Conservation (phyloP, 352 stramenopile genomes). For the Globisporangium apiculatum region DNA sequence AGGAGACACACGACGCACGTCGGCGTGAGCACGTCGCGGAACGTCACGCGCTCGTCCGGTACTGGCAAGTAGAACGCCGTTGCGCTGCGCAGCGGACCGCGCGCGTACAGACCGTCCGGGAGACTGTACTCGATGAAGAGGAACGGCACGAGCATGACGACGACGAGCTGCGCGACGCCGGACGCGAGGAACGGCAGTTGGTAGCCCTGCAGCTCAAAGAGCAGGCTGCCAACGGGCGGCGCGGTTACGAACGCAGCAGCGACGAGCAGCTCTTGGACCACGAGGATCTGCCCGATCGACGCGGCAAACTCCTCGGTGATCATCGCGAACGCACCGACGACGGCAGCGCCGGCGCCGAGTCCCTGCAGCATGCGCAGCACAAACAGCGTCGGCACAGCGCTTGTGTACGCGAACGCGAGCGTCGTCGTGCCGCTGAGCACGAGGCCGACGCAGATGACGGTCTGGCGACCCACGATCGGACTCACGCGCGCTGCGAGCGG, state of each 20-base stretch:
- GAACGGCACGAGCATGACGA: constrained; percentile 59
- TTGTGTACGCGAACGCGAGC: constrained; percentile 56
- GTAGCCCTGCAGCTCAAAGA: constrained; percentile 48
- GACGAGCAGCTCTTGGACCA: constrained; percentile 63
- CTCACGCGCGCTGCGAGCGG: constrained; percentile 41
- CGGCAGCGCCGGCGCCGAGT: constrained; percentile 45
- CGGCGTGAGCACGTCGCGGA: constrained; percentile 46
- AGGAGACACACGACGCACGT: constrained; percentile 42
- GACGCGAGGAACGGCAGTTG: constrained; percentile 53
- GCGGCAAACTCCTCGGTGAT: constrained; percentile 56
- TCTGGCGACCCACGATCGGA: constrained; percentile 40
- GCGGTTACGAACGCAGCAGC: constrained; percentile 55
- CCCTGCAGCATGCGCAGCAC: constrained; percentile 51
- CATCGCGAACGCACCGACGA: constrained; percentile 61
- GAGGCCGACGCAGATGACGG: constrained; percentile 62
- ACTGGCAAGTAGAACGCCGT: constrained; percentile 20
- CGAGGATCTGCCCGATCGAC: constrained; percentile 44
- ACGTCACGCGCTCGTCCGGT: constrained; percentile 19
- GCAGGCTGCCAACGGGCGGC: constrained; percentile 44
- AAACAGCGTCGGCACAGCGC: constrained; percentile 28
- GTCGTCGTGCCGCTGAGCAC: constrained; percentile 57
- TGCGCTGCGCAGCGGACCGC: constrained; percentile 13
- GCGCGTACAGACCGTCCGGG: constrained; percentile 44
- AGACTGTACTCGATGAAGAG: constrained; percentile 75
- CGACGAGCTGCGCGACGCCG: constrained; percentile 46